A percentile compares a stretch with the other conserved stretches of the same genome.
phyloP scores from a whole-genome alignment of 2,329 filamentous ascomycete species.

The Coniochaeta sp. region DNA sequence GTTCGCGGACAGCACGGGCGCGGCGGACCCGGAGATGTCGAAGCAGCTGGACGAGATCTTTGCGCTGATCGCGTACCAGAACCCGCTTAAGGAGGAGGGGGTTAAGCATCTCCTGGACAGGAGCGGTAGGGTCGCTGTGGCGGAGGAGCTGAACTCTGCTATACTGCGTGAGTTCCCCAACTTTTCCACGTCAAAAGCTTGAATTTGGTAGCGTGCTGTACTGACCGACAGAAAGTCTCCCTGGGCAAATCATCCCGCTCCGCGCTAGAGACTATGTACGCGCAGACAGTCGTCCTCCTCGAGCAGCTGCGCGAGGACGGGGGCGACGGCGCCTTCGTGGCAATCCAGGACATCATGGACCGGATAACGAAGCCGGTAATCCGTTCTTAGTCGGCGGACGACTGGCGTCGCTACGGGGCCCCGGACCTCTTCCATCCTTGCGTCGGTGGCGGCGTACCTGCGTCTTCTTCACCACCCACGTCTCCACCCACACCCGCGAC shows the following conservation, averaged over 20 bases:
- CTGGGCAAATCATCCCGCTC: conserved; percentile 84
- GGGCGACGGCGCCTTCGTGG: conserved; percentile 76
- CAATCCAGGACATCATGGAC: conserved; percentile 40
- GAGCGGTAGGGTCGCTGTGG: conserved; percentile 67
- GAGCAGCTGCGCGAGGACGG: conserved; percentile 74
- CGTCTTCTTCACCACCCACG: background rate
- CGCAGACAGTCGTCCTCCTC: conserved; percentile 81
- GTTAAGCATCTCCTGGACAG: conserved; percentile 73
- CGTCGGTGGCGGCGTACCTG: background rate
- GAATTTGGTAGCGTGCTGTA: no score
- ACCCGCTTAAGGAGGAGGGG: conserved; percentile 66
- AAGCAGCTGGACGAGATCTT: conserved; percentile 78
- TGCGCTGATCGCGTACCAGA: conserved; percentile 77
- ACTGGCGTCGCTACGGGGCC: background rate
- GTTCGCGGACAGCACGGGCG: conserved; percentile 57
- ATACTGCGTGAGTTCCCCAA: conserved; percentile 64
- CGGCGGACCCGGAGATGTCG: conserved; percentile 58
- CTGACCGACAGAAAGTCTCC: conserved; percentile 52
- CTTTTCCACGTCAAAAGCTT: background rate
- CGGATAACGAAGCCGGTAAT: conserved; percentile 29
- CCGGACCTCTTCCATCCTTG: background rate
- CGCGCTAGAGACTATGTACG: conserved; percentile 75
- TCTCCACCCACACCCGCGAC: background rate
- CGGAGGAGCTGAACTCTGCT: conserved; percentile 89
- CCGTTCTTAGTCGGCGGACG: conserved; percentile 10